These are phyloP conservation scores for Zygosaccharomyces sapae DNA, from an alignment of 1,139 yeast genomes.

Conservation along the genomic window DNA sequence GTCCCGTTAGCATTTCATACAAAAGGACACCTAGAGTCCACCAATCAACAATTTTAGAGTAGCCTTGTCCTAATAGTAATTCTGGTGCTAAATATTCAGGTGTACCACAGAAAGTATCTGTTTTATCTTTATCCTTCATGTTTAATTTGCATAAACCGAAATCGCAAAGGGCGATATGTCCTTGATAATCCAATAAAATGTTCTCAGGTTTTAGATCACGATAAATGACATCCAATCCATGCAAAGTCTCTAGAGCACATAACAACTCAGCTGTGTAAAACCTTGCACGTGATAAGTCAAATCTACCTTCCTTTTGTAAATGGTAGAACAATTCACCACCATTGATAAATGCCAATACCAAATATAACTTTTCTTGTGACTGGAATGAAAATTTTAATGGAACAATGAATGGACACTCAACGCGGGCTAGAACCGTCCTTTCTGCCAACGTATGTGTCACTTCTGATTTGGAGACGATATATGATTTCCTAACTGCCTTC, in stretches of 20 bases:
- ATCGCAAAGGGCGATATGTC: slow-evolving; percentile 96
- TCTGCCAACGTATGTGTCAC: slow-evolving; percentile 96
- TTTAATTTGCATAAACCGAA: slow-evolving; percentile 93
- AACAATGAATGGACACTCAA: slow-evolving; percentile 95
- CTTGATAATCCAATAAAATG: slow-evolving; percentile 87
- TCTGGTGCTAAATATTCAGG: slow-evolving; percentile 98
- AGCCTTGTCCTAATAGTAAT: slow-evolving; percentile 83
- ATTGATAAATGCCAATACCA: slow-evolving; percentile 87
- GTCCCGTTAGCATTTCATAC: slow-evolving; percentile 93
- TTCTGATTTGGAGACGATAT: slow-evolving; percentile 88
- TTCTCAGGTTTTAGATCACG: slow-evolving; percentile 96
- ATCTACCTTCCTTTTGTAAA: slow-evolving; percentile 84
- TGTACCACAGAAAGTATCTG: slow-evolving; percentile 94
- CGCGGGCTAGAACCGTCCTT: slow-evolving; percentile 88
- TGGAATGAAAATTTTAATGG: slow-evolving; percentile 95
- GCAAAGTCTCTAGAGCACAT: slow-evolving; percentile 88
- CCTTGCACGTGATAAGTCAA: slow-evolving; percentile 82
- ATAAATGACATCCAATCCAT: slow-evolving; percentile 85
- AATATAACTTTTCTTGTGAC: slow-evolving; percentile 86
- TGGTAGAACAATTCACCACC: slow-evolving; percentile 98
- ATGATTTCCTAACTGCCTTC: slow-evolving; percentile 89
- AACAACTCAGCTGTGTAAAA: slow-evolving; percentile 92
- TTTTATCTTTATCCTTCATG: slow-evolving; percentile 83
- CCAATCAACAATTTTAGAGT: slow-evolving; percentile 93
- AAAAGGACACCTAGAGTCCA: slow-evolving; percentile 94